Evolutionary conservation across 2,329 filamentous ascomycete species (phyloP), one percentile per base, ranked within the genome.

Genomic region (Paraphoma chrysanthemicola): DNA sequence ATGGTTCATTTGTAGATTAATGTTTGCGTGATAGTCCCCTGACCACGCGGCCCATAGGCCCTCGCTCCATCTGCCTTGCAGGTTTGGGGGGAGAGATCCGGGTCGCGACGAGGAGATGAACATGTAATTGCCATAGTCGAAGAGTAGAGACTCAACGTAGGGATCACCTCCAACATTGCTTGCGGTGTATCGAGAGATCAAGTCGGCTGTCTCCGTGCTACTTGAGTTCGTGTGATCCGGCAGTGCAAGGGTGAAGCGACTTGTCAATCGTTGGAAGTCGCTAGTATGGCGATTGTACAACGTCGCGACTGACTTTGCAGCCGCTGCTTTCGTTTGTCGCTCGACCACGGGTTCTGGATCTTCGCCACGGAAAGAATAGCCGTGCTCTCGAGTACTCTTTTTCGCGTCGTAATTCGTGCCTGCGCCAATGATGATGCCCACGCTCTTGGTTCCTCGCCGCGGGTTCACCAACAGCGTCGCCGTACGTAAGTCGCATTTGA

Each of bases 1-100:
- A 62, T 87, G 81, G 56, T 87, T 87, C 85, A 87, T 87, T 60
- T 88, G 83, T 0, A 87, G 54, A 54, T 87, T 87, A 63, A 88
- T 86, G 57, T 87, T 84, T 39, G 80, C 77, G 50, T 86, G 84
- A 53, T 86, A 87, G 61, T 87, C 84, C 2, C 77, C 80, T 11
- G 80, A 78, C 85, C 85, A 86, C 0, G 80, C 78, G 4, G 79
- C 74, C 0, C 62, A 61, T 2, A 82, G 66, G 0, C 76, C 69
- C 44, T 83, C 79, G 4, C 79, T 81, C 86, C 85, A 88, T 16
- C 79, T 77, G 0, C 85, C 85, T 64, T 85, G 83, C 0, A 88
- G 76, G 53, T 87, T 87, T 0, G 85, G 77, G 0, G 85, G 85
- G 0, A 88, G 75, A 0, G 69, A 69, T 36, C 80, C 81, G 0